Evolutionary conservation across 2,329 filamentous ascomycete genomes (phyloP), one percentile per base, ranked within the genome.

Genomic region (Beauveria scarabaeidicola): DNA sequence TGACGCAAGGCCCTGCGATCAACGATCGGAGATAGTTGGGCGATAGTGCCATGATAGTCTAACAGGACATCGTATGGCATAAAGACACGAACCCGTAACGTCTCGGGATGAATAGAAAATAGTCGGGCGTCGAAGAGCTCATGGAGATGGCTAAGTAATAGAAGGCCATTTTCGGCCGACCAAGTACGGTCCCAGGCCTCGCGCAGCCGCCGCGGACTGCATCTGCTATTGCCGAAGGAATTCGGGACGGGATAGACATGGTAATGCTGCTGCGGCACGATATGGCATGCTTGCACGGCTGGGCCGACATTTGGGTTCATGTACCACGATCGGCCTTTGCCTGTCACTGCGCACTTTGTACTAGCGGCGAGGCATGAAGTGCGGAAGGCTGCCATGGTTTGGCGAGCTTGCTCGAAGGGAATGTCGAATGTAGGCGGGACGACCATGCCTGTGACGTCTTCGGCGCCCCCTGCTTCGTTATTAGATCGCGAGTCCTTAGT

Each of bases 91-190:
- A 68, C 61, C 7, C 41, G 60, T 1, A 59, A 17, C 0, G 66
- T 66, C 1, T 61, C 50, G 0, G 65, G 67, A 51, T 69, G 63
- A 3, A 69, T 67, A 1, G 67, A 67, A 15, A 68, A 62, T 0
- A 66, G 53, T 0, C 66, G 57, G 0, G 60, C 58, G 29, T 66
- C 64, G 15, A 67, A 66, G 2, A 62, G 55, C 40, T 66, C 58
- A 40, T 65, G 63, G 1, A 66, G 55, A 44, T 66, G 62, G 11
- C 52, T 65, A 2, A 62, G 17, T 4, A 67, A 23, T 2, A 65
- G 50, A 3, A 66, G 51, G 11, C 64, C 63, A 46, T 68, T 65
- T 1, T 27, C 29, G n/a, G 43, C 6, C 8, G n/a, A 5, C 43
- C 43, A 46, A 21, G 43, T 46, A 23, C 21, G 4, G 3, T 46